These are phyloP conservation scores for Mycena citricolor DNA, from an alignment of 1,284 basidiomycete species.

Conservation along the genomic window DNA sequence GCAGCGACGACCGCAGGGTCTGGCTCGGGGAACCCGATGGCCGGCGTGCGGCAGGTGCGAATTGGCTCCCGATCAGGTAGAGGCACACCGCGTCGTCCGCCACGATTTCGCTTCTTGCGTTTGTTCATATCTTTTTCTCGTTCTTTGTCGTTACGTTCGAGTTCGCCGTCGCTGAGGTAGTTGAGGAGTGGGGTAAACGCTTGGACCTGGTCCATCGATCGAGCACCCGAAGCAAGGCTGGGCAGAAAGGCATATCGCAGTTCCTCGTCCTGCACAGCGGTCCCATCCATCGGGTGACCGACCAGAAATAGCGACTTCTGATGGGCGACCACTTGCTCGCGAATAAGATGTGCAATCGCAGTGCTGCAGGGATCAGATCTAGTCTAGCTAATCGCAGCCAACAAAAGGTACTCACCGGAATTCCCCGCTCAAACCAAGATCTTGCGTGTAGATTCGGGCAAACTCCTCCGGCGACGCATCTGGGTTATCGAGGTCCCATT, in stretches of 20 bases:
- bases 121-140: constrained; percentile 88
- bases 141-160: constrained; percentile 88
- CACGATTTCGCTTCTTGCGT: constrained; percentile 84
- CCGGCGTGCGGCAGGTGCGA: constrained; percentile 87
- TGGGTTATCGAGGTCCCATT: constrained; percentile 91
- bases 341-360: constrained; percentile 92
- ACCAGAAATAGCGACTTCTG: constrained; percentile 92
- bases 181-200: constrained; percentile 87
- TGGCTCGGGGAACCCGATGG: constrained; percentile 80
- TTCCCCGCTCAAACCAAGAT: constrained; percentile 90
- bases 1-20: constrained; percentile 67
- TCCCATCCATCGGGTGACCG: constrained; percentile 83
- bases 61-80: constrained; percentile 93
- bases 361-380: constrained; percentile 56
- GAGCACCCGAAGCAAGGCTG: constrained; percentile 66
- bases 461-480: constrained; percentile 89
- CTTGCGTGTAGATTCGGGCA: constrained; percentile 83
- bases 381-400: neutral
- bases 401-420: constrained; percentile 66
- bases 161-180: constrained; percentile 86
- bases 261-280: constrained; percentile 86
- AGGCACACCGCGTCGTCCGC: constrained; percentile 85
- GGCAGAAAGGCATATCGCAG: constrained; percentile 89
- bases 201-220: constrained; percentile 73
- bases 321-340: constrained; percentile 92